Evolutionary conservation across 768 basidiomycete genomes (phyloP).

Genomic region (Pisolithus orientalis): DNA sequence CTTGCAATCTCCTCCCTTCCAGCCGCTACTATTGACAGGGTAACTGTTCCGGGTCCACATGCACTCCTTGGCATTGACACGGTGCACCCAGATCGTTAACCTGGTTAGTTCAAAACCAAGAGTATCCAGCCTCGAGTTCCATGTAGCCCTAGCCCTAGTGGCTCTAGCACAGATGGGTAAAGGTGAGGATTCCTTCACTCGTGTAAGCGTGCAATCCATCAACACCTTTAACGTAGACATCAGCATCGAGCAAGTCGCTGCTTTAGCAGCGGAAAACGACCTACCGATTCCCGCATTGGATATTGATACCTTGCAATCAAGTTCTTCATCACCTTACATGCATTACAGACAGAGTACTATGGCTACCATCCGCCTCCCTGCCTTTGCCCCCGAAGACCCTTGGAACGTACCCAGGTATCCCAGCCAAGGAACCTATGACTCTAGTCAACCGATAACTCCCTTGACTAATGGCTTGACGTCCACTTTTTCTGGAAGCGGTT

Average conservation of each 20-base stretch:
- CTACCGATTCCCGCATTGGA: constrained; percentile 71
- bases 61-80: constrained; percentile 1
- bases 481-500: constrained; percentile 60
- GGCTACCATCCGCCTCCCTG: constrained; percentile 37
- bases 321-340: constrained; percentile 31
- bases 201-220: neutral
- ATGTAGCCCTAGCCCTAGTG: constrained; percentile 82
- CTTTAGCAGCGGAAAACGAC: constrained; percentile 69
- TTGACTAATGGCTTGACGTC: constrained; percentile 44
- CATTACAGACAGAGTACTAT: constrained; percentile 41
- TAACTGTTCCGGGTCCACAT: constrained; percentile 23
- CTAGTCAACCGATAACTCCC: constrained; percentile 16
- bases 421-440: constrained; percentile 26
- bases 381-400: constrained; percentile 62
- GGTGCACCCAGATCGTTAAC: constrained; percentile 67
- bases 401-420: constrained; percentile 43
- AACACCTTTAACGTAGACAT: constrained; percentile 43
- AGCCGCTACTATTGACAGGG: constrained; percentile 78
- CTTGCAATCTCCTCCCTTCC: constrained; percentile 73
- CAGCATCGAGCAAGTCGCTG: constrained; percentile 77
- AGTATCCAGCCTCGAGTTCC: constrained; percentile 87
- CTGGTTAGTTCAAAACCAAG: constrained; percentile 75
- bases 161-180: constrained; percentile 79
- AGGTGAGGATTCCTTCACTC: constrained; percentile 38
- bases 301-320: constrained; percentile 49